Evolutionary conservation across 1,284 basidiomycete species (phyloP), one percentile per base, ranked within the genome.

Genomic region (Cystobasidium sp.): DNA sequence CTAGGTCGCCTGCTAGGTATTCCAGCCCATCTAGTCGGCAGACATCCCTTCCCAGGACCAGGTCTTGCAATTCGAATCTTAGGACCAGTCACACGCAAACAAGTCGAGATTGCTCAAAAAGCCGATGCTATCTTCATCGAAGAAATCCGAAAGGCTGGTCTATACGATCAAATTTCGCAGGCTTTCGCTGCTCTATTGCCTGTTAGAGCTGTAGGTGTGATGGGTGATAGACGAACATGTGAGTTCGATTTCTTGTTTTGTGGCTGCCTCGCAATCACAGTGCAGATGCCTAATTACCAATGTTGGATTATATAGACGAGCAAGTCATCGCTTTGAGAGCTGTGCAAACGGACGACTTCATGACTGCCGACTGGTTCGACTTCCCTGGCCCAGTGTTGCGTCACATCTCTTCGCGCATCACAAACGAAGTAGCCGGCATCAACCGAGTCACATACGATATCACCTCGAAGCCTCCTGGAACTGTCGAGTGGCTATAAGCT

Each of bases 1-100:
- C 88, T 99, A 69, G 97, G 97, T 69, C 88, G 91, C 74, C 86
- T 99, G 20, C 88, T 99, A 69, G 87, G 88, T 75, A 99, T 99
- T 79, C 96, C 97, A 41, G 89, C 89, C 5, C 93, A 93, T 77
- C 88, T 99, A 55, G 96, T 99, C 41, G 92, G 94, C 77, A 89
- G 97, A 7, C 97, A 99, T 84, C 97, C 97, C n/a, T 99, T 99
- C 89, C 97, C 97, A 22, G 97, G 96, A 1, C 97, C 97, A 2
- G 97, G 96, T 68, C 89, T 99, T 58, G 96, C 97, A n/a, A 99
- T 99, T 81, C 93, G 97, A 53, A 99, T 99, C 78, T 88, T 99
- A 24, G 97, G 97, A 1, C 91, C 93, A 55, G 93, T 99, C 73
- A 97, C 90, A 22, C 89, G 91, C 63, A 91, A 91, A 52, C 97